phyloP scores from a whole-genome alignment of 192 early-diverging fungal species.

The Allomyces javanicus region DNA sequence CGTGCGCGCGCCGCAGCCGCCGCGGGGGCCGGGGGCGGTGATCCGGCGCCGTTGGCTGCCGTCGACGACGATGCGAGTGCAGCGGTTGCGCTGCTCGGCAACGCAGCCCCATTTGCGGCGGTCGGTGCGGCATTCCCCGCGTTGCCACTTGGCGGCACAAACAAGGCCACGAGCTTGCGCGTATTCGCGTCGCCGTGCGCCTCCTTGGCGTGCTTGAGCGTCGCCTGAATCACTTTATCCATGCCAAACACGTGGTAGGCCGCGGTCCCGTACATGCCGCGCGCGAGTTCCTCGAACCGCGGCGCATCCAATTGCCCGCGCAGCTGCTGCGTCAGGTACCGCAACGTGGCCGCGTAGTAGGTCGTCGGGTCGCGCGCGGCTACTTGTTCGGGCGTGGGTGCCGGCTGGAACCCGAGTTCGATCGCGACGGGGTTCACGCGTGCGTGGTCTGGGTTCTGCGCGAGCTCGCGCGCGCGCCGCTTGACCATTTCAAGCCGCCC shows the following conservation, averaged over 20 bases:
- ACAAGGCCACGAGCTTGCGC: constrained; percentile 1
- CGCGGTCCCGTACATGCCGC: constrained; percentile 71
- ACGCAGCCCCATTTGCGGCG: not conserved
- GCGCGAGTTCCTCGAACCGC: constrained; percentile 69
- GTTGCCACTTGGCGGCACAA: not conserved
- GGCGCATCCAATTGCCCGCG: constrained; percentile 57
- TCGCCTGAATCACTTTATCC: constrained; percentile 62
- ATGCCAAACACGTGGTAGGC: constrained; percentile 77
- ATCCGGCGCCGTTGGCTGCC: constrained; percentile 48
- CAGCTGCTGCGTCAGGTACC: constrained; percentile 53
- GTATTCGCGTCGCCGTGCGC: constrained; percentile 9
- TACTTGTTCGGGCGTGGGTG: not conserved
- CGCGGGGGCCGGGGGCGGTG: constrained; percentile 22
- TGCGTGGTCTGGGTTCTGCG: constrained; percentile 8
- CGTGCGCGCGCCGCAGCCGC: too few species aligned
- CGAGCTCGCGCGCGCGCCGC: constrained; percentile 32
- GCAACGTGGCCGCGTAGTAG: constrained; percentile 59
- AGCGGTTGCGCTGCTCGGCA: constrained; percentile 2
- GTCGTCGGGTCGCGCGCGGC: constrained; percentile 17
- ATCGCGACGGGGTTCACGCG: constrained; percentile 32
- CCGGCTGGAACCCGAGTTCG: constrained; percentile 20
- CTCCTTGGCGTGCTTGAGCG: constrained; percentile 56
- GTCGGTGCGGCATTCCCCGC: not conserved
- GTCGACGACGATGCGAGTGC: constrained; percentile 36
- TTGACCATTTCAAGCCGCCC: constrained; percentile 61